These are phyloP conservation scores for Penicillium sp. DNA, from an alignment of 2,329 filamentous ascomycete genomes.

Conservation along the genomic window DNA sequence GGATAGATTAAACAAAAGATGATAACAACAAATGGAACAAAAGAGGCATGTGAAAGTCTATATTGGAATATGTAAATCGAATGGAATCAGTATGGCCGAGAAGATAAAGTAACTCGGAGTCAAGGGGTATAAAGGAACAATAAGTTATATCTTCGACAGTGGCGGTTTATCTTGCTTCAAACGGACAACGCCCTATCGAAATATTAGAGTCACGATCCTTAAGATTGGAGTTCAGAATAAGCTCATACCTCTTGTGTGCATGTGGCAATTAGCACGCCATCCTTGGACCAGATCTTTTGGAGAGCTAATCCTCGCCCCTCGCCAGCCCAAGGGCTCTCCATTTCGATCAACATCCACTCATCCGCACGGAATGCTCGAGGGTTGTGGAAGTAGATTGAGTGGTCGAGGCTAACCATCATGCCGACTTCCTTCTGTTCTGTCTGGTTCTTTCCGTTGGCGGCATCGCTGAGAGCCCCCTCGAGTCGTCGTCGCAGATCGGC, in stretches of 20 bases:
- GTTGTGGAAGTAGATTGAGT: constrained; percentile 58
- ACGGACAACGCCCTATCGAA: constrained; percentile 48
- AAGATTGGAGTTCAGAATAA: constrained; percentile 7
- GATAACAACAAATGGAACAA: neutral
- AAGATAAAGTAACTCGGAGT: neutral
- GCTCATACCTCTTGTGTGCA: constrained; percentile 54
- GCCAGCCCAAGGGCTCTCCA: constrained; percentile 56
- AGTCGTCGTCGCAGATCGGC: constrained; percentile 42
- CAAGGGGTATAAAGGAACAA: neutral
- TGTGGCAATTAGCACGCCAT: constrained; percentile 54
- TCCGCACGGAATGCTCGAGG: constrained; percentile 53
- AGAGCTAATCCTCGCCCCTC: constrained; percentile 54
- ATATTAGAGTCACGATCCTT: constrained; percentile 18
- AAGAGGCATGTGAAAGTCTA: constrained; percentile 16
- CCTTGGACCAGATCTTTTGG: constrained; percentile 55
- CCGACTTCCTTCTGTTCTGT: constrained; percentile 44
- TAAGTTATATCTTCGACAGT: constrained; percentile 35
- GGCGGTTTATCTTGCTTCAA: constrained; percentile 48
- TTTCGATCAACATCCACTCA: constrained; percentile 57
- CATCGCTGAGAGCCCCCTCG: constrained; percentile 38
- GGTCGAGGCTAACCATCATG: constrained; percentile 58
- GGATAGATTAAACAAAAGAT: neutral
- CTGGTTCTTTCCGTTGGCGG: constrained; percentile 26
- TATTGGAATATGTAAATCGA: constrained; percentile 10
- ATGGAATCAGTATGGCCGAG: constrained; percentile 1